A percentile compares a stretch with the other conserved stretches of the same genome.
phyloP scores from a whole-genome alignment of 352 stramenopile species.

The Plasmopara muralis region DNA sequence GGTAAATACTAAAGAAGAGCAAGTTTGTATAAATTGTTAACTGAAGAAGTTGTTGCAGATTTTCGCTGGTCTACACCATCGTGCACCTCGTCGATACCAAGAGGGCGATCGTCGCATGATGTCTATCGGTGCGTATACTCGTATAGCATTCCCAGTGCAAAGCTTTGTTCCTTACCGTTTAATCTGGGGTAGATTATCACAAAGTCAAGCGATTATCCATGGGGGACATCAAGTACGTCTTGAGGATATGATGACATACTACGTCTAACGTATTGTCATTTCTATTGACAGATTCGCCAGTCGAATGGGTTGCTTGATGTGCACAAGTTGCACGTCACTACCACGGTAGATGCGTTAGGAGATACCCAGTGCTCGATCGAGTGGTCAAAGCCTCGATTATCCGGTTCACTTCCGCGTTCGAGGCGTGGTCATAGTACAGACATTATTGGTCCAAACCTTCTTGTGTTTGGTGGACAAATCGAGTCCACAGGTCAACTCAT shows the following conservation, averaged over 20 bases:
- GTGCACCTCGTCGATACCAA: conserved; percentile 17
- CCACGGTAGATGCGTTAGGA: too few relatives aligned
- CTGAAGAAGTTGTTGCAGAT: conserved; percentile 2
- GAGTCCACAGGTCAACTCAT: conserved; percentile 34
- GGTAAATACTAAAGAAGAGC: conserved; percentile 12
- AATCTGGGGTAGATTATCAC: too few relatives aligned
- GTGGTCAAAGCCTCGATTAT: conserved; percentile 5
- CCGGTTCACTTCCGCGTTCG: conserved; percentile 33
- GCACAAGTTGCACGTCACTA: too few relatives aligned
- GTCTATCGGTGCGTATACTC: conserved; percentile 32
- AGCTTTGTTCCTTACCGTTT: too few relatives aligned
- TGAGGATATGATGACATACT: too few relatives aligned
- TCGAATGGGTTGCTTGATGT: too few relatives aligned
- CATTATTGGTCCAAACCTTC: conserved; percentile 41
- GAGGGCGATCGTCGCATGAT: conserved; percentile 49
- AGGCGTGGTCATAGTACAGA: conserved; percentile 59
- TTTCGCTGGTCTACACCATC: conserved; percentile 55
- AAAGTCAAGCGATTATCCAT: too few relatives aligned
- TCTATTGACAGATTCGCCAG: too few relatives aligned
- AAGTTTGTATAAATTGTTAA: too few relatives aligned
- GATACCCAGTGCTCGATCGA: too few relatives aligned
- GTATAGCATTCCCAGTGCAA: background rate
- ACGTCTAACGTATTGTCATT: too few relatives aligned
- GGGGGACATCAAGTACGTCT: too few relatives aligned
- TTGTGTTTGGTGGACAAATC: conserved; percentile 63